Evolutionary conservation across 352 stramenopile genomes (phyloP).

Genomic region (Phytophthora pisi): DNA sequence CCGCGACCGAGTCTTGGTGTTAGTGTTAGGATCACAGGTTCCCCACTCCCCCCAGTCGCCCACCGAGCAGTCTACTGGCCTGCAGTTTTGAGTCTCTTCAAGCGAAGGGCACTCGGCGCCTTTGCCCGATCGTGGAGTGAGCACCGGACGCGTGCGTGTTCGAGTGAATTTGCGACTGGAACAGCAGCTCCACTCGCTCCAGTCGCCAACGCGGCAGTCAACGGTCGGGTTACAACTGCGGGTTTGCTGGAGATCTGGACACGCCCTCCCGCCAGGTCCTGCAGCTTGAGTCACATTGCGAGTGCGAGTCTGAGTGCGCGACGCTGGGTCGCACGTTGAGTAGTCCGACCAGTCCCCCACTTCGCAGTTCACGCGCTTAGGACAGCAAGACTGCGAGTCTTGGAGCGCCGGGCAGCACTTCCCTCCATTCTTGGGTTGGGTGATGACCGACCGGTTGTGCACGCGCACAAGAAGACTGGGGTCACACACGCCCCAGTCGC

Average conservation of each 20-base stretch:
- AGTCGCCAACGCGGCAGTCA: conserved; percentile 67
- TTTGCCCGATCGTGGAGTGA: conserved; percentile 34
- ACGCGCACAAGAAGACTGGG: conserved; percentile 21
- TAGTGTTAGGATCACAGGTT: conserved; percentile 35
- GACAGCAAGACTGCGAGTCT: conserved; percentile 38
- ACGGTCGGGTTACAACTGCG: conserved; percentile 45
- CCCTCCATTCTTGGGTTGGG: conserved; percentile 33
- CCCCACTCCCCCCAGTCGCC: conserved; percentile 51
- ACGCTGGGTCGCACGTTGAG: conserved; percentile 44
- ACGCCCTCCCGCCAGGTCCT: conserved; percentile 43
- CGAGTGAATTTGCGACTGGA: conserved; percentile 38
- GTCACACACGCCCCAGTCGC: conserved; percentile 41
- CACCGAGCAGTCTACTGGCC: conserved; percentile 52
- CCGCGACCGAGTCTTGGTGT: conserved; percentile 47
- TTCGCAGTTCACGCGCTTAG: conserved; percentile 49
- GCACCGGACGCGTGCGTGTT: conserved; percentile 45
- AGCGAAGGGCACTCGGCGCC: conserved; percentile 48
- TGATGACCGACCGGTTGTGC: conserved; percentile 41
- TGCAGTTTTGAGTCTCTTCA: conserved; percentile 41
- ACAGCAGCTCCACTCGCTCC: conserved; percentile 45
- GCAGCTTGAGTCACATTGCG: conserved; percentile 41
- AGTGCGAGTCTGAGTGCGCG: conserved; percentile 53
- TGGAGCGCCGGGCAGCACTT: conserved; percentile 43
- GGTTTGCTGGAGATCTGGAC: conserved; percentile 41
- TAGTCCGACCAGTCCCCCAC: conserved; percentile 57